These are phyloP conservation scores for Byssoonygena ceratinophila DNA, from an alignment of 2,329 filamentous ascomycete genomes.

Conservation along the genomic window DNA sequence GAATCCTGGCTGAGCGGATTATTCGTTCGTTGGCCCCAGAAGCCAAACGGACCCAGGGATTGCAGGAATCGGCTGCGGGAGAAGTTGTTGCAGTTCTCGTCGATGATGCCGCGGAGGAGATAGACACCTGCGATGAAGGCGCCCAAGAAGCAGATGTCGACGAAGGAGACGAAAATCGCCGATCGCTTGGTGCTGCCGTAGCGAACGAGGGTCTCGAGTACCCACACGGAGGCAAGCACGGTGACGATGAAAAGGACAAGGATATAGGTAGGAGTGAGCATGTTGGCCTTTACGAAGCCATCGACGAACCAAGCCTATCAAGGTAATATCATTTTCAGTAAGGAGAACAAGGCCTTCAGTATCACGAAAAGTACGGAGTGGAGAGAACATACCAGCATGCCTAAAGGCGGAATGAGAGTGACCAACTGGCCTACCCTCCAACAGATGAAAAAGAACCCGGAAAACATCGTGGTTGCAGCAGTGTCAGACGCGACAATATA, in stretches of 20 bases:
- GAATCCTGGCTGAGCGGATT: slow-evolving; percentile 44
- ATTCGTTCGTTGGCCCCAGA: slow-evolving; percentile 39
- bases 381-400: slow-evolving; percentile 44
- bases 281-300: slow-evolving; percentile 46
- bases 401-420: slow-evolving; percentile 52
- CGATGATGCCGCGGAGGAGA: slow-evolving; percentile 46
- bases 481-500: not conserved
- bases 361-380: too few relatives aligned
- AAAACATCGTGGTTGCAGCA: slow-evolving; percentile 32
- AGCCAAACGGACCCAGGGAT: slow-evolving; percentile 53
- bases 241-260: slow-evolving; percentile 56
- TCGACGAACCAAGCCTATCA: slow-evolving; percentile 50
- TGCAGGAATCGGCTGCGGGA: slow-evolving; percentile 43
- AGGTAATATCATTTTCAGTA: not conserved
- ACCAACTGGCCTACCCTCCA: slow-evolving; percentile 52
- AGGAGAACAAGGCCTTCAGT: not conserved
- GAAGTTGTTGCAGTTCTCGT: slow-evolving; percentile 58
- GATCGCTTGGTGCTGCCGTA: slow-evolving; percentile 51
- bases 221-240: slow-evolving; percentile 51
- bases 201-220: slow-evolving; percentile 49
- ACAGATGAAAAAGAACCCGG: slow-evolving; percentile 51
- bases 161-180: slow-evolving; percentile 48
- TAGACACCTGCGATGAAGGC: slow-evolving; percentile 54
- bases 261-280: slow-evolving; percentile 50
- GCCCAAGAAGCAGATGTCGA: slow-evolving; percentile 53